Evolutionary conservation across 1,284 basidiomycete species (phyloP), one percentile per base, ranked within the genome.

Genomic region (Trichosporon sp.): DNA sequence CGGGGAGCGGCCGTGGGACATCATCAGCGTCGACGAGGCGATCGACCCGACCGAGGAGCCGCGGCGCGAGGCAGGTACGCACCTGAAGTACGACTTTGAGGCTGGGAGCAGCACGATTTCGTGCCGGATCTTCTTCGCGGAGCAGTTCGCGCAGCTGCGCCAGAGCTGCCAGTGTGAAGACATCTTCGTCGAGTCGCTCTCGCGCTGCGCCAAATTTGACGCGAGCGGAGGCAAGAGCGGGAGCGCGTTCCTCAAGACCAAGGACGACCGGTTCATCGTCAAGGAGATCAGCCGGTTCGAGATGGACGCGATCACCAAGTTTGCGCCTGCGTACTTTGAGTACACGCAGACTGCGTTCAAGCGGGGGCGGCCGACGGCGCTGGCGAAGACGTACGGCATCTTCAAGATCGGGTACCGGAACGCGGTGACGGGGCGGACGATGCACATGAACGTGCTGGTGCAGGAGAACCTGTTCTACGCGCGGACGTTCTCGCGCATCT

Each of bases 391-490:
- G 68, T 98, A 98, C 75, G 97, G 97, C 0, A 96, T 95, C 78
- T 99, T 93, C 84, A 95, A 98, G 77, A 88, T 99, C 72, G 94
- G 93, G 1, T 95, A 95, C 84, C 89, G 89, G 75, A 96, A 95
- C 80, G 89, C 89, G 0, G 89, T 88, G 77, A 88, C 86, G 1
- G 87, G 90, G 2, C 92, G 92, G 80, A 88, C 89, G 8, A 92
- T 92, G 25, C 90, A 95, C 77, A 94, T 98, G 91, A 98, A 98
- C 78, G 86, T 98, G 29, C 85, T 98, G 56, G 93, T 99, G 67
- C 98, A 98, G 93, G 93, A 99, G 83, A 99, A 99, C 77, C 86
- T 99, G 13, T 96, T 98, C 80, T 96, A 97, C 80, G 92, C 95
- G 73, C 89, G 92, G 69, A 87, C 89, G 8, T 95, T 96, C 76